Evolutionary conservation across 1,139 yeast genomes (phyloP), one percentile per base, ranked within the genome.

Genomic region (Sugiyamaella novakii): DNA sequence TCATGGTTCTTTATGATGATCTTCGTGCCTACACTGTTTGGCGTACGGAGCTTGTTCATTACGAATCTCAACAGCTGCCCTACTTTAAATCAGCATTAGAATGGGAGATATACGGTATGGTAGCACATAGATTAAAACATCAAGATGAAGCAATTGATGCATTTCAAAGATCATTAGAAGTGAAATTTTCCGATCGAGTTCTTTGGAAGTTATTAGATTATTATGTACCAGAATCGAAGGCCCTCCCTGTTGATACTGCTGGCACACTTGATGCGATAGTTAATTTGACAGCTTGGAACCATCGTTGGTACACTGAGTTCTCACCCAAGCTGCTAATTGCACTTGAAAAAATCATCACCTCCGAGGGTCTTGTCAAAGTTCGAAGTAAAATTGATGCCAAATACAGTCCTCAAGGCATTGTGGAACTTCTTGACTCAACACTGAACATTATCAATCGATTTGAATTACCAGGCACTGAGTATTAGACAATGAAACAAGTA

Each of bases 261-360:
- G 75, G 77, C 55, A 80, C 87, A 17, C 73, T 89, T 57, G 92
- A 85, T 54, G 72, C 86, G 35, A 72, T 83, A 52, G 87, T 89
- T 43, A 85, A 84, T 60, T 72, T 92, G 51, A 73, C 85, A 30
- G 95, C 95, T 17, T 92, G 98, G 97, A 87, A 89, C 64, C 98
- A 89, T 68, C 81, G 98, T 64, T 94, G 98, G 98, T 94, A 92
- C 69, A 79, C 83, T 56, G 96, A 91, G 58, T 91, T 89, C 61
- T 83, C 95, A 7, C 87, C 94, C 22, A 73, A 75, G 42, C 73
- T 88, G 50, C 65, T 83, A 17, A 67, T 71, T 28, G 73, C 81
- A 1, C 69, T 89, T 50, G 72, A 80, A 35, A 79, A 76, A 48
- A 73, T 87, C 54, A 83, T 87, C 25, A 80, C 81, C 24, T 84